phyloP scores from a whole-genome alignment of 768 basidiomycete species.

The Candolleomyces eurysporus region DNA sequence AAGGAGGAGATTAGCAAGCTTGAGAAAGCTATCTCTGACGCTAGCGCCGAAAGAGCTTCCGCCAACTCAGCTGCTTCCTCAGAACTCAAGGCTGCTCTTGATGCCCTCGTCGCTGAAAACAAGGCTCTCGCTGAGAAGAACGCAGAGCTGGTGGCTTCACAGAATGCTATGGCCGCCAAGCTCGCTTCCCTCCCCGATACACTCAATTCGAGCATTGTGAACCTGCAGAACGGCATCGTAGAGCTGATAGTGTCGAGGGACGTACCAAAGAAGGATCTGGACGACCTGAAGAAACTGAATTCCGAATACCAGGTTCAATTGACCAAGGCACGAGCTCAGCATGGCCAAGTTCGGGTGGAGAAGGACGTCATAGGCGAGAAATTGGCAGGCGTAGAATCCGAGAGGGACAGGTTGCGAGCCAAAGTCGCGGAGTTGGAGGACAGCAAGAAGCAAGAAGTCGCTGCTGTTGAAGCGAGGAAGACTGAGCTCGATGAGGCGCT shows the following conservation, averaged over 20 bases:
- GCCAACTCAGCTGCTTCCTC: conserved; percentile 23
- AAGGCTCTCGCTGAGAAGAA: conserved; percentile 45
- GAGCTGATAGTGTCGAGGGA: conserved; percentile 61
- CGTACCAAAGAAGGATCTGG: conserved; percentile 58
- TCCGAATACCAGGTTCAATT: conserved; percentile 71
- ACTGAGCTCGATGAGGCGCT: conserved; percentile 70
- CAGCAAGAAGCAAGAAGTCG: conserved; percentile 44
- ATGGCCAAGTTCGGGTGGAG: conserved; percentile 79
- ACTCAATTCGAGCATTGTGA: conserved; percentile 49
- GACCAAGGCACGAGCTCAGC: conserved; percentile 71
- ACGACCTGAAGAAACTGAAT: conserved; percentile 67
- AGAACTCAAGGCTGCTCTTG: conserved; percentile 48
- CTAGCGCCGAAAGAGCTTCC: conserved; percentile 25
- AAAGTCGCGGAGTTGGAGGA: conserved; percentile 57
- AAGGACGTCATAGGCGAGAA: conserved; percentile 73
- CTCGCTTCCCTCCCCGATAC: conserved; percentile 59
- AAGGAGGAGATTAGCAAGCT: background rate
- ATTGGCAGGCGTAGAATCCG: conserved; percentile 54
- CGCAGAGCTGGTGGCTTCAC: conserved; percentile 47
- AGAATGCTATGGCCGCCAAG: conserved; percentile 52
- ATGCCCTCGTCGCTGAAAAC: conserved; percentile 50
- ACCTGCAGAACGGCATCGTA: conserved; percentile 58
- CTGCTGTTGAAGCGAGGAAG: conserved; percentile 49
- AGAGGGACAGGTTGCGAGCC: conserved; percentile 58
- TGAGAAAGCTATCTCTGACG: conserved; percentile 16